These are phyloP conservation scores for Balakata baccata DNA, from an alignment of 345 rosid species.

Conservation along the genomic window DNA sequence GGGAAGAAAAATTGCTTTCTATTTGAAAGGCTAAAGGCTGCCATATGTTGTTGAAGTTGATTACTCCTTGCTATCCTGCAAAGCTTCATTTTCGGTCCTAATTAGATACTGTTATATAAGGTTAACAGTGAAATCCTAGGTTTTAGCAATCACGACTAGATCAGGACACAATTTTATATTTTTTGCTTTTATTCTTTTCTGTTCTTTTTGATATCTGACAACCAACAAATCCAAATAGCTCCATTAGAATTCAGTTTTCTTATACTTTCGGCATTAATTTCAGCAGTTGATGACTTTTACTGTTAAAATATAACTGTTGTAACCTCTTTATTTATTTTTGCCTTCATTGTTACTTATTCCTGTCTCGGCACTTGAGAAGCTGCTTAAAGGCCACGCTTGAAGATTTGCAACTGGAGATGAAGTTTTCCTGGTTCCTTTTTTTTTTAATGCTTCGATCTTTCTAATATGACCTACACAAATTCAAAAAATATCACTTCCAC, in stretches of 20 bases:
- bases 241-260: background rate
- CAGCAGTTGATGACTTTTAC: background rate
- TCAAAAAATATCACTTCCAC: background rate
- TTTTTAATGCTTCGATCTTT: constrained; percentile 2
- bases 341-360: constrained; percentile 5
- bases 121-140: background rate
- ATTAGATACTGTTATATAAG: background rate
- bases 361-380: constrained; percentile 67
- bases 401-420: constrained; percentile 74
- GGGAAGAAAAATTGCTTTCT: background rate
- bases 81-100: background rate
- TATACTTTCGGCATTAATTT: background rate
- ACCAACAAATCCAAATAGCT: background rate
- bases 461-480: background rate
- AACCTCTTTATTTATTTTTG: background rate
- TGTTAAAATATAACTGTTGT: background rate
- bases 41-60: background rate
- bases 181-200: background rate
- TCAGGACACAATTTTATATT: background rate
- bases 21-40: background rate
- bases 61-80: background rate
- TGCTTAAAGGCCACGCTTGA: constrained; percentile 57
- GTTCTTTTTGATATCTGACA: background rate
- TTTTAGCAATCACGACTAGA: background rate
- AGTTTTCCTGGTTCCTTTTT: constrained; percentile 54